Evolutionary conservation across 306 rosid genomes (phyloP).

Genomic region (Casuarina glauca): DNA sequence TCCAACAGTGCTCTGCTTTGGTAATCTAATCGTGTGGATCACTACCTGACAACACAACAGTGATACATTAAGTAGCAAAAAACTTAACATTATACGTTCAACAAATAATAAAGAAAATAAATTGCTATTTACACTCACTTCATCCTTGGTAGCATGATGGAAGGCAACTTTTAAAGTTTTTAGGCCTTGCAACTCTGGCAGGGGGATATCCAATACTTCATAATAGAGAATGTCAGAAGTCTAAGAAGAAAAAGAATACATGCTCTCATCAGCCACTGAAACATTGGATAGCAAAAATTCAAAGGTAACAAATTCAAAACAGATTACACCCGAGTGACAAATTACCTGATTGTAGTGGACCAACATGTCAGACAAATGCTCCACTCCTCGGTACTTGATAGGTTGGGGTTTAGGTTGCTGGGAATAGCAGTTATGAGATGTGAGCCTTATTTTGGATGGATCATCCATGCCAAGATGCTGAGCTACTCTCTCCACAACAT

Average conservation of each 20-base stretch:
- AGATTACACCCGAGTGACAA: background rate
- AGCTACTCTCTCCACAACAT: constrained; percentile 51
- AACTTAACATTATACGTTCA: background rate
- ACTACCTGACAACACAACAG: constrained; percentile 56
- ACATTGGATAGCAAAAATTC: background rate
- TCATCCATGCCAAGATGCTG: constrained; percentile 49
- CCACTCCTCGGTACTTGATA: constrained; percentile 49
- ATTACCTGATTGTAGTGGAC: constrained; percentile 54
- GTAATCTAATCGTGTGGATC: constrained; percentile 81
- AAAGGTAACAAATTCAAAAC: background rate
- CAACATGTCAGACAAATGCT: constrained; percentile 48
- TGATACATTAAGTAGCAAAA: constrained; percentile 10
- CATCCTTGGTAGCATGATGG: constrained; percentile 50
- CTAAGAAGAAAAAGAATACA: constrained; percentile 25
- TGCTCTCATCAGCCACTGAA: background rate
- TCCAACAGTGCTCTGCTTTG: constrained; percentile 87
- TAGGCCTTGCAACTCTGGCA: constrained; percentile 53
- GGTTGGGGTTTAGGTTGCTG: constrained; percentile 59
- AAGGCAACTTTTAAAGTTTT: constrained; percentile 52
- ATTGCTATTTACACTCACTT: constrained; percentile 34
- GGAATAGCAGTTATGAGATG: constrained; percentile 51
- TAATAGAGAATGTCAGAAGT: constrained; percentile 50
- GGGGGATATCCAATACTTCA: constrained; percentile 53
- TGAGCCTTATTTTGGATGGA: constrained; percentile 50
- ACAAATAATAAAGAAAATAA: background rate